A percentile compares a stretch with the other conserved stretches of the same genome.
phyloP scores from a whole-genome alignment of 768 basidiomycete species.

The Coprinopsis strossmayeri region DNA sequence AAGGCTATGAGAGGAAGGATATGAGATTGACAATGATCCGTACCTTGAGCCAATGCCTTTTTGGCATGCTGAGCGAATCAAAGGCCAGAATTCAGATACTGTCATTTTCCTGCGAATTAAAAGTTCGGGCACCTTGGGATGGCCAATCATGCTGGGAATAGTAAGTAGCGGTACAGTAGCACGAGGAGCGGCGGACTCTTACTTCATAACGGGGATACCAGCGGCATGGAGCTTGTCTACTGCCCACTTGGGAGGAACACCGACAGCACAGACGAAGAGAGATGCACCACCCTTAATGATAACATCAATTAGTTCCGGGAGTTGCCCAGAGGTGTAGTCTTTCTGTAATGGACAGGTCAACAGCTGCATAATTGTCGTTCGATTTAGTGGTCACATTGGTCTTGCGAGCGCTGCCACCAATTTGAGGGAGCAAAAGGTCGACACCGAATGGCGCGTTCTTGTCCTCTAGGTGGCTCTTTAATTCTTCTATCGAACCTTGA shows the following conservation, averaged over 20 bases:
- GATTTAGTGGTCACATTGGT: constrained; percentile 51
- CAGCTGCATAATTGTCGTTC: background rate
- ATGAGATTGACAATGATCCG: background rate
- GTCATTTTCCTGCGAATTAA: constrained; percentile 1
- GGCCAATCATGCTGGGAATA: constrained; percentile 65
- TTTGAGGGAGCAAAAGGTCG: constrained; percentile 76
- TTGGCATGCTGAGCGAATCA: constrained; percentile 47
- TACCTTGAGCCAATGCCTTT: constrained; percentile 70
- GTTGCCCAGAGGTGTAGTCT: constrained; percentile 76
- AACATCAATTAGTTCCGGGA: constrained; percentile 71
- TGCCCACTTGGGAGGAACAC: constrained; percentile 77
- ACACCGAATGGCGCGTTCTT: constrained; percentile 75
- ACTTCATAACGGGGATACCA: constrained; percentile 84
- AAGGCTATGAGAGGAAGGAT: background rate
- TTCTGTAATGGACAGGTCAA: constrained; percentile 21
- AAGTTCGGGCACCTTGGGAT: constrained; percentile 55
- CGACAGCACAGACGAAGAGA: constrained; percentile 79
- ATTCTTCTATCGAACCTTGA: constrained; percentile 56
- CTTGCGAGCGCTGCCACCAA: constrained; percentile 78
- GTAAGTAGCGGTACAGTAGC: constrained; percentile 1
- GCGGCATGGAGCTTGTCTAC: constrained; percentile 79
- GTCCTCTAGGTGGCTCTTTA: constrained; percentile 71
- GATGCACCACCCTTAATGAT: constrained; percentile 68
- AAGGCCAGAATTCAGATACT: constrained; percentile 6
- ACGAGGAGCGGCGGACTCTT: constrained; percentile 18